Percentiles rank a stretch among this genome's conserved stretches.
These are phyloP conservation scores for Pelargonium myrrhifolium DNA, from an alignment of 441 rosid genomes.

Conservation along the genomic window DNA sequence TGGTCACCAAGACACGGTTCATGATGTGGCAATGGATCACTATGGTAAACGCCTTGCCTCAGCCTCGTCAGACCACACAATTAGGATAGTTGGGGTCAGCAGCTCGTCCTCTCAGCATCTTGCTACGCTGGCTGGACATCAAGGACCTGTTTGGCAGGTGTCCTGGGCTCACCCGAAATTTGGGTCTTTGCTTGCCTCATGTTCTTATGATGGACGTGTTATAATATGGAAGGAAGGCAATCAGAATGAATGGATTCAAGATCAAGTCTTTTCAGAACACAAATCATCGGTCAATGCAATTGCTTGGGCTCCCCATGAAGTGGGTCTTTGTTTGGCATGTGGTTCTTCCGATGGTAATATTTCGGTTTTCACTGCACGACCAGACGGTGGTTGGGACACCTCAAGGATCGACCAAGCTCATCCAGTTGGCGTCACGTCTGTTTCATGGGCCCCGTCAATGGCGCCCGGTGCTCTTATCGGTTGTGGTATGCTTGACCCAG, in stretches of 20 bases:
- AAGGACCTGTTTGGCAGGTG: conserved; percentile 46
- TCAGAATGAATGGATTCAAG: conserved; percentile 37
- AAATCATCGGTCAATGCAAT: conserved; percentile 42
- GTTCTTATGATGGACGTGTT: conserved; percentile 43
- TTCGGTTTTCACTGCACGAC: conserved; percentile 38
- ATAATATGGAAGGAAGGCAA: conserved; percentile 47
- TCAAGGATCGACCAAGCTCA: conserved; percentile 46
- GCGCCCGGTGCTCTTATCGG: conserved; percentile 45
- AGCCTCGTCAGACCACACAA: conserved; percentile 17
- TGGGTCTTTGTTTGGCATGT: conserved; percentile 43
- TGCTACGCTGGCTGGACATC: conserved; percentile 20
- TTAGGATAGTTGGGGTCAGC: conserved; percentile 18
- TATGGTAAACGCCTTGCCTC: conserved; percentile 19
- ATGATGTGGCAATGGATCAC: conserved; percentile 23
- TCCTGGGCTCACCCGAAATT: conserved; percentile 53
- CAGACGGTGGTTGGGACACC: conserved; percentile 42
- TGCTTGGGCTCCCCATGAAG: conserved; percentile 47
- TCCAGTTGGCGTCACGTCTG: conserved; percentile 42
- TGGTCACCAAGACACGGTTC: conserved; percentile 21
- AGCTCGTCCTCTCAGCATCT: conserved; percentile 22
- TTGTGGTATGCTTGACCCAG: conserved; percentile 34
- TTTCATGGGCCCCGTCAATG: conserved; percentile 44
- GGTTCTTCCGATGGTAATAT: conserved; percentile 50
- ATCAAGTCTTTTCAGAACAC: conserved; percentile 39
- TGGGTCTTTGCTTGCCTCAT: conserved; percentile 43